Evolutionary conservation across 2,329 filamentous ascomycete genomes (phyloP).

Genomic region (Lachnellula occidentalis): DNA sequence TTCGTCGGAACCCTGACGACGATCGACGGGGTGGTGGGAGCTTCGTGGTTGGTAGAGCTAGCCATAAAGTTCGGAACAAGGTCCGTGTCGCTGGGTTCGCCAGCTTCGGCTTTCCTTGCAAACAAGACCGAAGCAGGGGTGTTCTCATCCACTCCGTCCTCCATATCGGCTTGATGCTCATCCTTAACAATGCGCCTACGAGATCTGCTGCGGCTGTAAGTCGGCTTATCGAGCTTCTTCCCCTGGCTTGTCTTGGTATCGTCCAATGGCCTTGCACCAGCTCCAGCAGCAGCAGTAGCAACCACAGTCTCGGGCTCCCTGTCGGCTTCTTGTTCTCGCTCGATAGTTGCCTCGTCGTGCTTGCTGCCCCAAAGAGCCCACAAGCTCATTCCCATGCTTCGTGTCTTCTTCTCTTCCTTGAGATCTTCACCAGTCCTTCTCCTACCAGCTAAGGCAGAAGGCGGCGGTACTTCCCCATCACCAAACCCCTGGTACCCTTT

Average conservation of each 20-base stretch:
- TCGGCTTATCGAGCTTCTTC: constrained; percentile 12
- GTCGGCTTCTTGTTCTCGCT: constrained; percentile 49
- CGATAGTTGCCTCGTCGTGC: constrained; percentile 73
- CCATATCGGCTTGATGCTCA: constrained; percentile 41
- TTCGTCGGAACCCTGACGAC: constrained; percentile 13
- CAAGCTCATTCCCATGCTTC: constrained; percentile 70
- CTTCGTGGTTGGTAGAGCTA: not conserved
- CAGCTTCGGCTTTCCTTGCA: constrained; percentile 37
- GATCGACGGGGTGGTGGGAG: constrained; percentile 11
- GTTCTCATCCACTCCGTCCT: constrained; percentile 32
- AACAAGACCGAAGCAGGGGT: constrained; percentile 41
- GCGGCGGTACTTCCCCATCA: constrained; percentile 71
- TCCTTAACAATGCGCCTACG: constrained; percentile 45
- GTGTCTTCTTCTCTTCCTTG: constrained; percentile 49
- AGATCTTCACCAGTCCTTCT: constrained; percentile 45
- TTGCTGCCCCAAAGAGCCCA: constrained; percentile 88
- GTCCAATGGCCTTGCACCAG: constrained; percentile 34
- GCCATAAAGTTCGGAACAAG: constrained; percentile 17
- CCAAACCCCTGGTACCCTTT: constrained; percentile 67
- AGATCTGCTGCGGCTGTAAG: constrained; percentile 36
- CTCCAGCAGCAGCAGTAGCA: constrained; percentile 37
- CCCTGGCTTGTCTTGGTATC: constrained; percentile 16
- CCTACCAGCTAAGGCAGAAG: constrained; percentile 74
- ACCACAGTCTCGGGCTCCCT: constrained; percentile 30
- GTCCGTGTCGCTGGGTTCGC: constrained; percentile 11